Conservation (phyloP, 768 basidiomycete genomes). For the Crucibulum laeve region DNA sequence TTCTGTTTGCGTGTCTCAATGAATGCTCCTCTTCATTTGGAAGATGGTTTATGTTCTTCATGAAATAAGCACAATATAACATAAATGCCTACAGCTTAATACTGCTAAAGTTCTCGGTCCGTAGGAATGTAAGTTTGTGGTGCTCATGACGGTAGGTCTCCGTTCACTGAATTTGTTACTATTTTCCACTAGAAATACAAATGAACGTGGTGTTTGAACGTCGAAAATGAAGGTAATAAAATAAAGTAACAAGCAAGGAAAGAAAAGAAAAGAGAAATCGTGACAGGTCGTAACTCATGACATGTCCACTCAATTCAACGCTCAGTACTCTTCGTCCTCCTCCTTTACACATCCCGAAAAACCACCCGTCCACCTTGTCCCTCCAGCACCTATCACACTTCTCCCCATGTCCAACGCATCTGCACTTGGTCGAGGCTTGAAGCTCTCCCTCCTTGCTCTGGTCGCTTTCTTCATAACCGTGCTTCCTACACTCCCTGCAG, state of each 20-base stretch:
- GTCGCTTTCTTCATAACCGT: constrained; percentile 41
- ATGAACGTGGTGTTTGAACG: no score
- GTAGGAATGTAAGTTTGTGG: no score
- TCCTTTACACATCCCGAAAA: constrained; percentile 38
- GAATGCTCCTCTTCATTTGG: no score
- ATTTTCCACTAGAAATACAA: no score
- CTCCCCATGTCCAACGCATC: constrained; percentile 36
- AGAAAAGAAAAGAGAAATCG: constrained; percentile 2
- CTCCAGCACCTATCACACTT: constrained; percentile 20
- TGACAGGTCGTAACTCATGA: background rate
- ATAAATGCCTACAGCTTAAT: no score
- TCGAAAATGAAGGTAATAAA: no score
- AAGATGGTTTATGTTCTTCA: no score
- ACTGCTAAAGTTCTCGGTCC: no score
- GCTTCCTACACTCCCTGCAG: constrained; percentile 15
- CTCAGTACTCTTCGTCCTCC: constrained; percentile 41
- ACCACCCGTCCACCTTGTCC: constrained; percentile 24
- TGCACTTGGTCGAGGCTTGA: constrained; percentile 74
- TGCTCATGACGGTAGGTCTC: no score
- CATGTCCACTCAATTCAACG: constrained; percentile 1
- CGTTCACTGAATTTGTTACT: no score
- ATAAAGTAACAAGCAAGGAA: background rate
- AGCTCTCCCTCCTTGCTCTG: constrained; percentile 68
- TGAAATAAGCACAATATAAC: no score
- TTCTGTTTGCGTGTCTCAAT: no score